These are phyloP conservation scores for Citrullus amarus DNA, from an alignment of 306 rosid genomes.

Conservation along the genomic window DNA sequence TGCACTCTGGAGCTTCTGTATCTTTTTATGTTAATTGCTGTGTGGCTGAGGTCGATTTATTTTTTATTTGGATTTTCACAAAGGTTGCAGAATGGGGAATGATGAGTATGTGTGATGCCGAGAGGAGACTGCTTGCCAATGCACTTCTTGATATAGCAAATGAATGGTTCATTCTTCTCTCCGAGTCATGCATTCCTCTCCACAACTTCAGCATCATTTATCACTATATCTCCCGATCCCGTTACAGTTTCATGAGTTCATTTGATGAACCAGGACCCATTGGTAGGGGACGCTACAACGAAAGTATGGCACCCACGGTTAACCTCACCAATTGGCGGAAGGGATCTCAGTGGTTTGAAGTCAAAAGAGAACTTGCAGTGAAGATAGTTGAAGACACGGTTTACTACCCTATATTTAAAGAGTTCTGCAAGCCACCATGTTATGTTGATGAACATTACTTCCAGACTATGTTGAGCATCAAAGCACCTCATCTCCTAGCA, in stretches of 20 bases:
- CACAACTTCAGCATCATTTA: constrained; percentile 48
- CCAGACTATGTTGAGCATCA: constrained; percentile 45
- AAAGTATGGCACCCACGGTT: constrained; percentile 45
- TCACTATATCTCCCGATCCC: constrained; percentile 42
- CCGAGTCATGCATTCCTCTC: constrained; percentile 66
- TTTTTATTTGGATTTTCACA: not conserved
- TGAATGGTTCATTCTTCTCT: constrained; percentile 59
- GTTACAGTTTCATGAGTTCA: constrained; percentile 48
- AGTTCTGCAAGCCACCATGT: constrained; percentile 47
- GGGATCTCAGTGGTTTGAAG: constrained; percentile 63
- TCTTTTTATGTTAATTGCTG: not conserved
- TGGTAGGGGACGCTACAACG: constrained; percentile 56
- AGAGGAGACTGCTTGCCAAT: constrained; percentile 61
- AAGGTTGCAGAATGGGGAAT: constrained; percentile 63
- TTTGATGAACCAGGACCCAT: constrained; percentile 47
- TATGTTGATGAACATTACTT: constrained; percentile 71
- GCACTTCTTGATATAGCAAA: constrained; percentile 57
- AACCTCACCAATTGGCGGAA: constrained; percentile 52
- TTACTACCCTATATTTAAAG: constrained; percentile 40
- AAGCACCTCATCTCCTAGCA: constrained; percentile 43
- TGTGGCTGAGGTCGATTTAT: not conserved
- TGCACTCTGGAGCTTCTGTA: not conserved
- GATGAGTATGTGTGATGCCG: constrained; percentile 70
- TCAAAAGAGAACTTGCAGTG: constrained; percentile 45
- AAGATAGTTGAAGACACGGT: constrained; percentile 37